Conservation (phyloP, 768 basidiomycete genomes). For the Termitomyces heimii region DNA sequence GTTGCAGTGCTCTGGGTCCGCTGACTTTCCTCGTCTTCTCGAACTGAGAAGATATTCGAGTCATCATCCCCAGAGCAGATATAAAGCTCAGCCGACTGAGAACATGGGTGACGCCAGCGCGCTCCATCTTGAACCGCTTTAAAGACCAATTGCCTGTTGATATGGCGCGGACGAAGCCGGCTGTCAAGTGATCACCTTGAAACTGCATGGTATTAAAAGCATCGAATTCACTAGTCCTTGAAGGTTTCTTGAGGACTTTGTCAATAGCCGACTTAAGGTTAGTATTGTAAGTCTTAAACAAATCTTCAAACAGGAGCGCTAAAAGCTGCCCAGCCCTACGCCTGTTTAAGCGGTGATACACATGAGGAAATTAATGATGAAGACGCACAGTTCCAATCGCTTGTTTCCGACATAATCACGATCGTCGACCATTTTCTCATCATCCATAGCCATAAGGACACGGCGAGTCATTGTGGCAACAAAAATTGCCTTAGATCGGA, state of each 20-base stretch:
- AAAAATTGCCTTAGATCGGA: constrained; percentile 92
- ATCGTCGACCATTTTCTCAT: constrained; percentile 97
- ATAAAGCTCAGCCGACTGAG: constrained; percentile 94
- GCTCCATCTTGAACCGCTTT: constrained; percentile 99
- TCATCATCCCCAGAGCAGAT: constrained; percentile 99
- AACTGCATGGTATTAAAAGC: constrained; percentile 93
- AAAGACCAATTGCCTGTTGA: constrained; percentile 99
- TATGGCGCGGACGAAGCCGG: constrained; percentile 94
- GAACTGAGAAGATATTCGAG: constrained; percentile 96
- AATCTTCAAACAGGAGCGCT: constrained; percentile 93
- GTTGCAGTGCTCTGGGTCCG: constrained; percentile 93
- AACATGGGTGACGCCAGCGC: constrained; percentile 97
- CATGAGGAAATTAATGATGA: not conserved
- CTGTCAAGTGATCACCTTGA: constrained; percentile 93
- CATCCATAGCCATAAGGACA: constrained; percentile 94
- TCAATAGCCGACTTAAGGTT: constrained; percentile 95
- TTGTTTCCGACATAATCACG: constrained; percentile 99
- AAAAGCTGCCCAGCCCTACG: constrained; percentile 90
- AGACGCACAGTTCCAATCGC: constrained; percentile 86
- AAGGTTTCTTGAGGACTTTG: constrained; percentile 95
- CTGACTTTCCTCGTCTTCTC: constrained; percentile 99
- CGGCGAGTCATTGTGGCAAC: constrained; percentile 96
- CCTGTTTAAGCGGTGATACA: not conserved
- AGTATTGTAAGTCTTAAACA: constrained; percentile 98
- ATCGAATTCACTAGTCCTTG: constrained; percentile 91